Evolutionary conservation across 2,329 filamentous ascomycete genomes (phyloP), one percentile per base, ranked within the genome.

Genomic region (Lecanicillium sp.): DNA sequence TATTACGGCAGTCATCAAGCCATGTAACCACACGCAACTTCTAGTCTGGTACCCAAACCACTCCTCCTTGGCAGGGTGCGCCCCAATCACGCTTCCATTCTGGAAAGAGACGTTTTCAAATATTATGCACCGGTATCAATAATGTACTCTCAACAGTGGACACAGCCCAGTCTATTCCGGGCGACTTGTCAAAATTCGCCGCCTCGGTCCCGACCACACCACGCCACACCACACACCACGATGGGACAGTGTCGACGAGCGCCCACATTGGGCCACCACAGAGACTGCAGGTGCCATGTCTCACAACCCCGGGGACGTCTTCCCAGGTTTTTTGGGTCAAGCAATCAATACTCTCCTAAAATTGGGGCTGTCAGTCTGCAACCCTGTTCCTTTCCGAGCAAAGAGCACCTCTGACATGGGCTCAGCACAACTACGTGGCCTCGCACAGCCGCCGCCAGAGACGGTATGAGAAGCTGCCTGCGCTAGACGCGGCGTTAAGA

Each of bases 401-500:
- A 17, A 38, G 23, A 7, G 33, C 33, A 35, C 43, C 33, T 37
- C 43, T 17, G 11, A 19, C 24, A 29, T 33, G 37, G n/a, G 27
- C 23, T 21, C 37, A 17, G 8, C 42, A 15, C 23, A 27, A 7
- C 32, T 37, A 11, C 32, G 5, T 24, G 12, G 21, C 33, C 33
- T 44, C 17, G 19, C 24, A 45, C 43, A 45, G 33, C 19, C 43
- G 43, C 44, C 26, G 9, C 17, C 35, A 15, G 26, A 7, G 14
- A 46, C 14, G 26, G 19, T 21, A 37, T 4, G 10, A 41, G n/a
- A n/a, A 33, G 44, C 29, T 32, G 36, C 24, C 27, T 40, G 21
- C 36, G 44, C 44, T 47, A 41, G 29, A 33, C 44, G 44, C 44
- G 44, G 44, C 44, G 36, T 40, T 24, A 27, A 26, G 30, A 36